These are phyloP conservation scores for Phytopythium mirpurense DNA, from an alignment of 352 stramenopile species.

Conservation along the genomic window DNA sequence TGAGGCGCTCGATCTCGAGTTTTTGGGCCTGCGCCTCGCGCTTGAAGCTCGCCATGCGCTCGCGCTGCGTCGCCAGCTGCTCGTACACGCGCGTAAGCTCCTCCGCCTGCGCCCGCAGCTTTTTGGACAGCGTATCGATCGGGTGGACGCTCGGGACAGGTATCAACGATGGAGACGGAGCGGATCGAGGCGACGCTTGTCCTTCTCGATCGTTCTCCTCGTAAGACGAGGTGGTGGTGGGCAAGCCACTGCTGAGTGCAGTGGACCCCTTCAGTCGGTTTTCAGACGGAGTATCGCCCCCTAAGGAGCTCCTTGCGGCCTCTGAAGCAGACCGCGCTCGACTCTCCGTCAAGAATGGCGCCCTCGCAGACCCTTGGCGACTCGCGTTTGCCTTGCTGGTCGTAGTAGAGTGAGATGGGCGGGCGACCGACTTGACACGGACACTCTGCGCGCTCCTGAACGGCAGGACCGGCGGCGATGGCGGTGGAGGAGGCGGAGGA, in stretches of 20 bases:
- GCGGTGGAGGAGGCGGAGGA: slow-evolving; percentile 1
- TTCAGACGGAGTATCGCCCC: not conserved
- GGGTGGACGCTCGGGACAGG: slow-evolving; percentile 30
- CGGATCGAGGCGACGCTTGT: not conserved
- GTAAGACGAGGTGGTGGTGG: not conserved
- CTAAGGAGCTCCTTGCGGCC: not conserved
- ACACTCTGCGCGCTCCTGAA: slow-evolving; percentile 2
- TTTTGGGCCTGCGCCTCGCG: slow-evolving; percentile 34
- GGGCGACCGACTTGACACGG: slow-evolving; percentile 1
- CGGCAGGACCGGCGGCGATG: not conserved
- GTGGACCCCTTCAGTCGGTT: not conserved
- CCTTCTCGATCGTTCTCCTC: not conserved
- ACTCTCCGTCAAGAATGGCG: not conserved
- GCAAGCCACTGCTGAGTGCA: not conserved
- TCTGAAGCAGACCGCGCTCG: not conserved
- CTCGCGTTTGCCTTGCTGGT: not conserved
- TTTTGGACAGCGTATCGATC: slow-evolving; percentile 67
- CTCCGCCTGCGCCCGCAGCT: slow-evolving; percentile 58
- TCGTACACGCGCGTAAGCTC: slow-evolving; percentile 74
- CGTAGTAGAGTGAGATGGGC: not conserved
- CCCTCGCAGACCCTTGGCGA: not conserved
- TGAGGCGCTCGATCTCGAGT: slow-evolving; percentile 37
- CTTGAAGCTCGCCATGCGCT: slow-evolving; percentile 31
- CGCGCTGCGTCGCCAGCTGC: slow-evolving; percentile 52
- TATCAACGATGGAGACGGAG: not conserved